Evolutionary conservation across 192 early-diverging fungal species (phyloP), one percentile per base, ranked within the genome.

Genomic region (Phlyctochytrium bullatum): DNA sequence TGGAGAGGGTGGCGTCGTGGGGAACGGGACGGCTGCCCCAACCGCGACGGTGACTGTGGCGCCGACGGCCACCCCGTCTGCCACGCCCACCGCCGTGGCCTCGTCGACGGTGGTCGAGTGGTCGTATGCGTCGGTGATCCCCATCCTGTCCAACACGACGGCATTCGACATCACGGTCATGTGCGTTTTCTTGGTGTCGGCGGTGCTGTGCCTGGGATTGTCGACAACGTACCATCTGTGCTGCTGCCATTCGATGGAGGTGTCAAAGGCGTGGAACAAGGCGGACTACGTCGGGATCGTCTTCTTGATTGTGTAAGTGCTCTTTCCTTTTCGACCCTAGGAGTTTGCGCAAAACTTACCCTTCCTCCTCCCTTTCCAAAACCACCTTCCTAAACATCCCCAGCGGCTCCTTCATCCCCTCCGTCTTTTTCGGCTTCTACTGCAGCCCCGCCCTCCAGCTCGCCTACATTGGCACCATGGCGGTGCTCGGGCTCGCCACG

Each of bases 231-330:
- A 91, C 75, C 94, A 96, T 74, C 78, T 85, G 17, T 90, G 90
- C 40, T 80, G 81, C 2, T 96, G 92, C 72, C 94, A 96, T 75
- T 96, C 94, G 23, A 29, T 54, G 23, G 59, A 82, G 70, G 85
- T 92, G 28, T 80, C 83, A 59, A 76, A 75, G 59, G 72, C 73
- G 2, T 94, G 91, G 89, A 98, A 94, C 80, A 86, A 92, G 71
- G 91, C 91, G 61, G 95, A 96, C 74, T 98, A 95, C 83, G 82
- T 91, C 24, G 94, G 94, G 14, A 98, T 96, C 65, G 90, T 24
- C 40, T 10, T 20, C 36, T 32, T 36, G 33, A 25, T 2, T 34
- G 40, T 36, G 27, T 24, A 24, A 27, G 68, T 66, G 72, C 60
- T 2, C 20, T 12, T 24, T n/a, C 4, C 17, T n/a, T n/a, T n/a